A percentile compares a stretch with the other conserved stretches of the same genome.
phyloP scores from a whole-genome alignment of 768 basidiomycete genomes.

The Imleria badia region DNA sequence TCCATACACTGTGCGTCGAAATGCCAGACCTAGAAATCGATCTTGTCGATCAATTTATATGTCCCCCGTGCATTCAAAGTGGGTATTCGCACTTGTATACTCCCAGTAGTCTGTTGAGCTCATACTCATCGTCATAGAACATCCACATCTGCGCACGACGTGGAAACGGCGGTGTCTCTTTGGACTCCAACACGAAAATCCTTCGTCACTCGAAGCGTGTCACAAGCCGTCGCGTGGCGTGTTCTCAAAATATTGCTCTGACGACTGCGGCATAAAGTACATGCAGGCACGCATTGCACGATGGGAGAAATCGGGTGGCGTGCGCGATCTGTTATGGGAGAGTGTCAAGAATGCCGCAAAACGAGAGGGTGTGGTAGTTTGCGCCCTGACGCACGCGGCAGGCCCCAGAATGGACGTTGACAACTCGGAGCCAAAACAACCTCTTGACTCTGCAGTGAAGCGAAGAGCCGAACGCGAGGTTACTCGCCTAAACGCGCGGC shows the following conservation, averaged over 20 bases:
- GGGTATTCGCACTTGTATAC: conserved; percentile 31
- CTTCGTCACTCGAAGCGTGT: conserved; percentile 65
- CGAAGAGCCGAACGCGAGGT: conserved; percentile 58
- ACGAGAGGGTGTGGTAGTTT: conserved; percentile 68
- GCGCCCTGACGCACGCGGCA: conserved; percentile 33
- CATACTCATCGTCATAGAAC: conserved; percentile 39
- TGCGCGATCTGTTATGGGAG: conserved; percentile 68
- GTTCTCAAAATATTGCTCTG: conserved; percentile 91
- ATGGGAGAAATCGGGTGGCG: conserved; percentile 63
- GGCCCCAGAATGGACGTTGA: conserved; percentile 24
- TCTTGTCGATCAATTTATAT: conserved; percentile 90
- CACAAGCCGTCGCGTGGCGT: conserved; percentile 77
- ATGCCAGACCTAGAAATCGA: conserved; percentile 82
- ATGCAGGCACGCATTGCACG: conserved; percentile 63
- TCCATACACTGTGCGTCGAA: conserved; percentile 81
- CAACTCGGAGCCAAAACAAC: conserved; percentile 1
- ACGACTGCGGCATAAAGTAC: conserved; percentile 78
- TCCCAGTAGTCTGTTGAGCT: not conserved
- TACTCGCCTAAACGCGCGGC: conserved; percentile 48
- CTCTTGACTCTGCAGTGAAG: conserved; percentile 36
- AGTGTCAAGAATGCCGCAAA: conserved; percentile 67
- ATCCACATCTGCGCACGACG: conserved; percentile 65
- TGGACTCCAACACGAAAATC: conserved; percentile 63
- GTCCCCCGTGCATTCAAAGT: conserved; percentile 79
- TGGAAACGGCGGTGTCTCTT: conserved; percentile 80